Base-by-base conservation (phyloP, 2,329 filamentous ascomycete species). In the Venturia pyrina region DNA sequence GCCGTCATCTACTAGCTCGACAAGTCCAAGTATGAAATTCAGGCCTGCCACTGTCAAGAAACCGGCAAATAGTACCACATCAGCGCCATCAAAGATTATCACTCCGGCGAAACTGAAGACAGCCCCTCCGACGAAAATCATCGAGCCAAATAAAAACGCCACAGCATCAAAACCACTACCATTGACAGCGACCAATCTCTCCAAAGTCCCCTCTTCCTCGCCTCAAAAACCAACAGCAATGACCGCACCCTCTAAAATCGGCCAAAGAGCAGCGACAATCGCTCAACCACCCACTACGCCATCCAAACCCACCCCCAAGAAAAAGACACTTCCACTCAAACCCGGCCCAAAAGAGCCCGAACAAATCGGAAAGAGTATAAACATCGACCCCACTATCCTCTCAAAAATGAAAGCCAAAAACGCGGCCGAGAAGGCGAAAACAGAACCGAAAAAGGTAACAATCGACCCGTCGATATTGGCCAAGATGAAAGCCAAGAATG, bases 361-460 rank as follows among this genome's bases (percentile, higher is more conserved):
- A 5, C 53, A 57, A n/a, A n/a, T 7, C 28, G 28, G 10, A 21
- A 66, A 59, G 34, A 44, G 65, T 13, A 67, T 67, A 15, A 68
- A 48, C 24, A 63, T 66, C 21, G 37, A 67, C 59, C 59, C 66
- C n/a, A 40, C 66, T 3, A 44, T 64, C n/a, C 61, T 67, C 17
- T 37, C n/a, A 3, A 63, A 61, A 37, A 66, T 67, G 64, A 66
- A 67, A 43, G 24, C 34, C 3, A 56, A 61, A 21, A 24, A 7
- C 15, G 46, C 24, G 21, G 13, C 34, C 2, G 34, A 48, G 8
- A 61, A 40, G n/a, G 2, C 19, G 3, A 64, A 34, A 24, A 17
- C 28, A 15, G 24, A 60, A 10, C 46, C 43, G 32, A 66, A 62
- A n/a, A 50, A 64, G 8, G 66, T 67, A 13, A 69, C 46, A 13